Evolutionary conservation across 345 rosid genomes (phyloP).

Genomic region (Psidium friedrichsthalianum): DNA sequence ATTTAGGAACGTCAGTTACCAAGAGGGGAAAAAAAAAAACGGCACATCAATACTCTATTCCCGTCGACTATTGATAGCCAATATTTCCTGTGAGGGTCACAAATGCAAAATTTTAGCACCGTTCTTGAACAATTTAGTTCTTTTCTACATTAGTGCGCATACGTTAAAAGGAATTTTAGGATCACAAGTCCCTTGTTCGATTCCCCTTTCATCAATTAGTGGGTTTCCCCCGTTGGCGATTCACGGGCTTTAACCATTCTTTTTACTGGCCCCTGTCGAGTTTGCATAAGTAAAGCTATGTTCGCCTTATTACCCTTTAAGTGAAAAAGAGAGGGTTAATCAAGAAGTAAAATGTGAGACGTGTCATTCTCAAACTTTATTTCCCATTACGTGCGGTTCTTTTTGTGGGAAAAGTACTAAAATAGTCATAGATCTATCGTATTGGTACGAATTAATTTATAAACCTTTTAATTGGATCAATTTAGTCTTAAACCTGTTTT

Average conservation of each 20-base stretch:
- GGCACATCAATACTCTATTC: no score
- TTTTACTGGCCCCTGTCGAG: background rate
- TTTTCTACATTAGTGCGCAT: background rate
- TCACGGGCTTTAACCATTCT: background rate
- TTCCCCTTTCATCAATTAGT: no score
- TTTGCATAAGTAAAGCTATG: background rate
- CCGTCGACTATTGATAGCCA: no score
- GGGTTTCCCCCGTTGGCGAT: background rate
- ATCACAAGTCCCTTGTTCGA: background rate
- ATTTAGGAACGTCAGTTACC: no score
- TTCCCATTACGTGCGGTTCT: background rate
- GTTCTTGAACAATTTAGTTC: background rate
- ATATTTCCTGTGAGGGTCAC: no score
- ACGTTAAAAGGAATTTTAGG: background rate
- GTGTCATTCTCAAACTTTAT: background rate
- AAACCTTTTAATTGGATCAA: no score
- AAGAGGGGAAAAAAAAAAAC: no score
- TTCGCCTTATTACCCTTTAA: background rate
- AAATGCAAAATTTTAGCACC: background rate
- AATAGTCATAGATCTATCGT: no score
- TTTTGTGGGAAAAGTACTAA: no score
- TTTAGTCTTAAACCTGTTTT: no score
- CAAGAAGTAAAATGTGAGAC: background rate
- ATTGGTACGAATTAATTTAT: no score
- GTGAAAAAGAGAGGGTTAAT: background rate